Base-by-base conservation (phyloP, 768 basidiomycete genomes). In the Porphyrellus cyaneotinctus region DNA sequence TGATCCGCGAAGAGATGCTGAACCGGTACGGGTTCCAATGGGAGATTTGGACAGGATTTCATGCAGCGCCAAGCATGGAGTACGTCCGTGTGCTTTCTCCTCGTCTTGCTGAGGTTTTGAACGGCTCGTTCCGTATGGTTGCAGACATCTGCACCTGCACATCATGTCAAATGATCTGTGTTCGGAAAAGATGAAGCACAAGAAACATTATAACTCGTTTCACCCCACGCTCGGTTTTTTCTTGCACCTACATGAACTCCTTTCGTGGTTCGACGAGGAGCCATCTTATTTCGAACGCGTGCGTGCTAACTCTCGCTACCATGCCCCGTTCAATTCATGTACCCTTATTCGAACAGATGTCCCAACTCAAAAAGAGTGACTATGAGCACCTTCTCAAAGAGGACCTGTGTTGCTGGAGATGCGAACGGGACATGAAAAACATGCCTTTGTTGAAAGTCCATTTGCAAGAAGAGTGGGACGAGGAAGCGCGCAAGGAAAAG, bases 201-300 rank as follows among this genome's bases (percentile, higher is more conserved):
- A 95, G 75, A 89, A 87, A 63, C 94, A 97, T 59, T 89, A 91
- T 70, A 94, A 95, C 62, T 88, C 90, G 6, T 97, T 95, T 71
- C 85, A 88, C 61, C 93, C 93, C 0, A 80, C 81, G 43, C 74
- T 80, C 18, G 91, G 89, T 1, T 95, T 91, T 71, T 95, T 95
- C 70, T 63, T 95, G 3, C 79, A 84, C 54, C 70, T 94, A 17
- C 76, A 83, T 46, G 83, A 91, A 11, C 86, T 95, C n/a, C 71
- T 89, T 39, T 76, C 79, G 2, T 93, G 91, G 91, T 85, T 90
- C 54, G 87, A 87, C 26, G 80, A 80, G 14, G 80, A 78, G 17
- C 73, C 78, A 2, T 77, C 79, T 0, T 84, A 76, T 62, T 85
- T 74, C 60, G 62, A 69, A 17, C 69, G 68, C 33, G 84, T 86